These are phyloP conservation scores for Dictyophora rubrovolvata DNA, from an alignment of 768 basidiomycete species.

Conservation along the genomic window DNA sequence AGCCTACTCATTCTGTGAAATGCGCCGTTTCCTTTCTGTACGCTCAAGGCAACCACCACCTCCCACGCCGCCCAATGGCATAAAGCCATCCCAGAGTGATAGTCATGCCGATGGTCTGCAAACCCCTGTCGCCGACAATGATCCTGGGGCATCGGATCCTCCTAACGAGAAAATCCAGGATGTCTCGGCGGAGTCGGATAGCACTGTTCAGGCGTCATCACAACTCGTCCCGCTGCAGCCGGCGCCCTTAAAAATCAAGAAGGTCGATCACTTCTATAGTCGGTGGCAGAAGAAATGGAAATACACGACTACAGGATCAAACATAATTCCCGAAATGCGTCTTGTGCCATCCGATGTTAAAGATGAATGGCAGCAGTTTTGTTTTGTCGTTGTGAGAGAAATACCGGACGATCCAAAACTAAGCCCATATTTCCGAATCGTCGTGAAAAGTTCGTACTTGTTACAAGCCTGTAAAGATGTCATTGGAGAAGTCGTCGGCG, in stretches of 20 bases:
- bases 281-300: conserved; percentile 48
- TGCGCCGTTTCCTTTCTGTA: background rate
- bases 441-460: conserved; percentile 50
- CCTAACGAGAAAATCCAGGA: background rate
- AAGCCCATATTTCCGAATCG: conserved; percentile 39
- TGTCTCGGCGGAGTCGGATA: background rate
- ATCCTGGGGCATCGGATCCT: background rate
- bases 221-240: conserved; percentile 22
- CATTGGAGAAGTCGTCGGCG: conserved; percentile 45
- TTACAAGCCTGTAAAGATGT: conserved; percentile 49
- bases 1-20: background rate
- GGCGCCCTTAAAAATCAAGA: conserved; percentile 47
- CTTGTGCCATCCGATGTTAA: conserved; percentile 29
- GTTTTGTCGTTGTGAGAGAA: conserved; percentile 47
- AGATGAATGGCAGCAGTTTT: conserved; percentile 51
- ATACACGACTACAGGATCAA: conserved; percentile 48
- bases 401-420: conserved; percentile 25
- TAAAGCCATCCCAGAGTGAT: no score
- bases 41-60: background rate
- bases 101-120: no score
- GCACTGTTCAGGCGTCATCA: conserved; percentile 18
- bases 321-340: conserved; percentile 38
- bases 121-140: no score
- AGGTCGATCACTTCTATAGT: conserved; percentile 51
- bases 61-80: background rate